These are phyloP conservation scores for Lachancea fermentati DNA, from an alignment of 805 yeast species.

Conservation along the genomic window DNA sequence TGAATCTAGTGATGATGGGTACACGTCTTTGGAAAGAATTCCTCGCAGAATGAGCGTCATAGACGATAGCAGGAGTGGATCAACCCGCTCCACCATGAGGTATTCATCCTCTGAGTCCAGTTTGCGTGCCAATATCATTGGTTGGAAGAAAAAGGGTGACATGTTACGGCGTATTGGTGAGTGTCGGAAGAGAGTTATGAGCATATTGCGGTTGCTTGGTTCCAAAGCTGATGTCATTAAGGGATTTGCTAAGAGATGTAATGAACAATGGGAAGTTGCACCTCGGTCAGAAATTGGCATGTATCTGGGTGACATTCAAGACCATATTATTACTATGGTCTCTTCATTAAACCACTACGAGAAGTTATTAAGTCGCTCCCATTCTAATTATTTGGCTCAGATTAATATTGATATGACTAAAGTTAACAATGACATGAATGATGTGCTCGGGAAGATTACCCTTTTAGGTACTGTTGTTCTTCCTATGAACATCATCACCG, in stretches of 20 bases:
- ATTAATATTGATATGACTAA: slow-evolving; percentile 96
- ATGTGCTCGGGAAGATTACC: slow-evolving; percentile 88
- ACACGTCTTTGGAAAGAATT: slow-evolving; percentile 13
- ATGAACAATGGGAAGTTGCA: slow-evolving; percentile 75
- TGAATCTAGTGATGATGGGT: slow-evolving; percentile 35
- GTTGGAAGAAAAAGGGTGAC: slow-evolving; percentile 91
- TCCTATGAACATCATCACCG: slow-evolving; percentile 93
- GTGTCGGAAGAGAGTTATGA: slow-evolving; percentile 91
- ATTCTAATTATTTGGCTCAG: slow-evolving; percentile 92
- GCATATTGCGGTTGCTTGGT: slow-evolving; percentile 74
- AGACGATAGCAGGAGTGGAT: slow-evolving; percentile 14
- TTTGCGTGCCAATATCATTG: slow-evolving; percentile 41
- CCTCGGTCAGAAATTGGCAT: slow-evolving; percentile 85
- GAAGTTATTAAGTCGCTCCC: slow-evolving; percentile 88
- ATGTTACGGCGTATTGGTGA: slow-evolving; percentile 94
- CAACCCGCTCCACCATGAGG: slow-evolving; percentile 16
- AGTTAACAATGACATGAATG: slow-evolving; percentile 95
- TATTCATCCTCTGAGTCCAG: slow-evolving; percentile 30
- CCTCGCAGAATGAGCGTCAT: slow-evolving; percentile 8
- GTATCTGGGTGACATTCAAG: slow-evolving; percentile 96
- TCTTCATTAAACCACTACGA: slow-evolving; percentile 93
- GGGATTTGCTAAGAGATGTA: slow-evolving; percentile 88
- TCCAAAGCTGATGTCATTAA: slow-evolving; percentile 97
- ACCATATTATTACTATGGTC: slow-evolving; percentile 95
- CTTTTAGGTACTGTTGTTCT: slow-evolving; percentile 90